These are phyloP conservation scores for Alternaria incomplexa DNA, from an alignment of 2,329 filamentous ascomycete species.

Conservation along the genomic window DNA sequence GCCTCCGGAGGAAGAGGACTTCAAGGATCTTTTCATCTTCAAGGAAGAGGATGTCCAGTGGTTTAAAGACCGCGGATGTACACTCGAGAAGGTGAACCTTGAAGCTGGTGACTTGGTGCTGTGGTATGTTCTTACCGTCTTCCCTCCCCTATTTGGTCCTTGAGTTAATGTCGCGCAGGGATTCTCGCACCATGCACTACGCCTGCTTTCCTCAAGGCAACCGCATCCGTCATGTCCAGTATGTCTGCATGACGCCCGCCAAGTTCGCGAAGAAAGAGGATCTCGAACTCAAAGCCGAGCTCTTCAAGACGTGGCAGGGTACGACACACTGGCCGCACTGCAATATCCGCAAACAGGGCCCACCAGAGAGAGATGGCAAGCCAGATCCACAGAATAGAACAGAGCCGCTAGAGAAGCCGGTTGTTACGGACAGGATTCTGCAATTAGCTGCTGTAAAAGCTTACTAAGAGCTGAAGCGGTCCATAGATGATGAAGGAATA, in stretches of 20 bases:
- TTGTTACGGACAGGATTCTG: constrained; percentile 19
- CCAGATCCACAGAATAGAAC: constrained; percentile 16
- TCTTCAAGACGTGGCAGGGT: constrained; percentile 23
- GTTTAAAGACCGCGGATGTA: constrained; percentile 50
- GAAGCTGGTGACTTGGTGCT: constrained; percentile 51
- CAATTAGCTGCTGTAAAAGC: not conserved
- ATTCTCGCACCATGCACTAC: constrained; percentile 53
- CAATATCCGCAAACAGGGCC: constrained; percentile 23
- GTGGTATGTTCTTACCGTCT: not conserved
- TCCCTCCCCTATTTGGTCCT: constrained; percentile 51
- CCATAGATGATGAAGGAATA: not conserved
- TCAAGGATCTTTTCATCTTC: constrained; percentile 54
- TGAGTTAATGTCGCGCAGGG: constrained; percentile 13
- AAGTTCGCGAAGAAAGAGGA: constrained; percentile 21
- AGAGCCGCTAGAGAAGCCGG: constrained; percentile 27
- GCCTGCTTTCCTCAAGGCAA: constrained; percentile 18
- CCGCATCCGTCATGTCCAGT: constrained; percentile 24
- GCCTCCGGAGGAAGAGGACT: constrained; percentile 22
- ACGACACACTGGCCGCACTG: constrained; percentile 35
- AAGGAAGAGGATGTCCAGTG: constrained; percentile 52
- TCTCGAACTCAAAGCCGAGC: constrained; percentile 19
- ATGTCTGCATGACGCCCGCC: constrained; percentile 31
- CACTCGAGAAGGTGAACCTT: constrained; percentile 49
- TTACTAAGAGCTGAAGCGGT: not conserved
- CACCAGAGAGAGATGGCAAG: constrained; percentile 14